phyloP scores from a whole-genome alignment of 257 asterid genomes.

The Lycium ferocissimum region DNA sequence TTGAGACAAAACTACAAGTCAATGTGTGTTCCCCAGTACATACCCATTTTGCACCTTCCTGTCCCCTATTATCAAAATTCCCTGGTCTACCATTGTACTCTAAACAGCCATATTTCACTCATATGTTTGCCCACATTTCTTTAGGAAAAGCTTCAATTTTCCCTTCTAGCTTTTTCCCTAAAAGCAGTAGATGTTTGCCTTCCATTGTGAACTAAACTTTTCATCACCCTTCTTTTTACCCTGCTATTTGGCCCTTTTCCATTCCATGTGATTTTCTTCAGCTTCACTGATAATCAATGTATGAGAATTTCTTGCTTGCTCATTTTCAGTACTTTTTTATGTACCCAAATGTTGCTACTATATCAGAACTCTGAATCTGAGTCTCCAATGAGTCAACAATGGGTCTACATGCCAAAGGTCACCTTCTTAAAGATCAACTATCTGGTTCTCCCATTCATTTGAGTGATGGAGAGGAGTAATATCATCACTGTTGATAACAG shows the following conservation, averaged over 20 bases:
- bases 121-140: background rate
- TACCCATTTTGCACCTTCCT: background rate
- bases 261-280: background rate
- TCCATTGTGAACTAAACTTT: background rate
- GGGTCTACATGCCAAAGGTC: background rate
- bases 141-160: background rate
- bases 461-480: background rate
- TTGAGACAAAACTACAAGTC: background rate
- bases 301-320: background rate
- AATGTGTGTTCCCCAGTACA: background rate
- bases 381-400: background rate
- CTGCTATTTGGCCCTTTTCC: background rate
- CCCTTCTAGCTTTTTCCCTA: slow-evolving; percentile 9
- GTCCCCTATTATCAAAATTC: background rate
- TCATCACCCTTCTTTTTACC: background rate
- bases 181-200: background rate
- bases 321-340: background rate
- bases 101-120: background rate
- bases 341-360: background rate
- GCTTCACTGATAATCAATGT: slow-evolving; percentile 5
- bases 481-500: background rate
- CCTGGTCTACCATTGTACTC: slow-evolving; percentile 4
- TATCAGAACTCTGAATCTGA: background rate
- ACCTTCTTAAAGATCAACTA: background rate
- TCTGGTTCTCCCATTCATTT: background rate